phyloP scores from a whole-genome alignment of 2,329 filamentous ascomycete genomes.

The Cladophialophora immunda region DNA sequence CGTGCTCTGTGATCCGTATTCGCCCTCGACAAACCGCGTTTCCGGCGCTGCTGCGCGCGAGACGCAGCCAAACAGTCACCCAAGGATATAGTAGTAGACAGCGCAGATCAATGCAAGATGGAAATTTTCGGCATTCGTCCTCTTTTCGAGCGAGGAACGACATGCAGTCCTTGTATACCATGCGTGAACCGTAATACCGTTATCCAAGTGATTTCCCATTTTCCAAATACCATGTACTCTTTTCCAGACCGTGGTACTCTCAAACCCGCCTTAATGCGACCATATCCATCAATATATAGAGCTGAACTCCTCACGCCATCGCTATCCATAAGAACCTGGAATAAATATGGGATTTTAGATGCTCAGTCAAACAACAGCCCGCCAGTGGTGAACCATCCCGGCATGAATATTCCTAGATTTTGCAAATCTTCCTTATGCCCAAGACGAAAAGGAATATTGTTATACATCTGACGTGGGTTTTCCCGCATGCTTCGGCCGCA shows the following conservation, averaged over 20 bases:
- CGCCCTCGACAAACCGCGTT: no score
- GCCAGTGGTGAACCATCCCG: background rate
- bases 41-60: no score
- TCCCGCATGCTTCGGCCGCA: background rate
- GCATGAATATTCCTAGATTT: background rate
- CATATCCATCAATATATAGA: background rate
- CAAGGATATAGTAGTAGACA: no score
- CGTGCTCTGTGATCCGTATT: no score
- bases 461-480: background rate
- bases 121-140: background rate
- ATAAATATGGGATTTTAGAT: background rate
- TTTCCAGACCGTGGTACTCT: constrained; percentile 11
- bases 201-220: constrained; percentile 1
- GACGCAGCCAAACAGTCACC: no score
- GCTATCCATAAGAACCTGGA: constrained; percentile 20
- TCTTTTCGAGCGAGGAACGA: background rate
- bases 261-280: background rate
- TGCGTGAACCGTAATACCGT: background rate
- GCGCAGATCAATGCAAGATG: background rate
- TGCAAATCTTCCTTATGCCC: constrained; percentile 2
- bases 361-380: background rate
- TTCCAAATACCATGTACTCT: background rate
- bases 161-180: background rate
- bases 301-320: constrained; percentile 24
- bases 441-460: background rate